A percentile compares a stretch with the other conserved stretches of the same genome.
phyloP scores from a whole-genome alignment of 2,329 filamentous ascomycete genomes.

The Cytospora paraplurivora region DNA sequence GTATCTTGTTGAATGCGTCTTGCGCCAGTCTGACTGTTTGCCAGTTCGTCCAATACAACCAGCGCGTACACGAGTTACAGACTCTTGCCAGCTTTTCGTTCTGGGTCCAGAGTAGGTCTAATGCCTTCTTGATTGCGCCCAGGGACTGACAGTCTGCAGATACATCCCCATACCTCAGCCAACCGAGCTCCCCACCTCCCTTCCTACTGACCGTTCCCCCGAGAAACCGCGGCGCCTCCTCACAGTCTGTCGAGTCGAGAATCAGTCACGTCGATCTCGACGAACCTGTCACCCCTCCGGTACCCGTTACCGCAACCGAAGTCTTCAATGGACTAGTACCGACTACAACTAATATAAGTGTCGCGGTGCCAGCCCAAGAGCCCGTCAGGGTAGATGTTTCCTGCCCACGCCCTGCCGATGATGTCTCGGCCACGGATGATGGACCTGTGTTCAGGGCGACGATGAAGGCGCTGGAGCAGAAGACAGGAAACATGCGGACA shows the following conservation, averaged over 20 bases:
- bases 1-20: background rate
- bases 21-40: slow-evolving; percentile 33
- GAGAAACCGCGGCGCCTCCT: slow-evolving; percentile 80
- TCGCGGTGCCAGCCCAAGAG: slow-evolving; percentile 40
- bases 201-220: slow-evolving; percentile 73
- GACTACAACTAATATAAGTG: slow-evolving; percentile 5
- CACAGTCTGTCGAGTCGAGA: slow-evolving; percentile 83
- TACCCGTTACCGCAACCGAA: slow-evolving; percentile 41
- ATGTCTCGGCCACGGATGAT: slow-evolving; percentile 83
- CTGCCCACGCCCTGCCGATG: slow-evolving; percentile 81
- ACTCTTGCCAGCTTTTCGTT: slow-evolving; percentile 92
- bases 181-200: slow-evolving; percentile 69
- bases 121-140: slow-evolving; percentile 26
- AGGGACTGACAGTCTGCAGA: slow-evolving; percentile 40
- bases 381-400: slow-evolving; percentile 83
- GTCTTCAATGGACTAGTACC: slow-evolving; percentile 31
- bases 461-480: slow-evolving; percentile 94
- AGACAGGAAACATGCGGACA: slow-evolving; percentile 88
- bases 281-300: slow-evolving; percentile 58
- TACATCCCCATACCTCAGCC: slow-evolving; percentile 47
- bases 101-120: slow-evolving; percentile 77
- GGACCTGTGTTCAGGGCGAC: slow-evolving; percentile 95
- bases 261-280: slow-evolving; percentile 72
- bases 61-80: slow-evolving; percentile 83
- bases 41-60: slow-evolving; percentile 95